Base-by-base conservation (phyloP, 371 early-diverging fungal genomes). In the Mucor racemosus region DNA sequence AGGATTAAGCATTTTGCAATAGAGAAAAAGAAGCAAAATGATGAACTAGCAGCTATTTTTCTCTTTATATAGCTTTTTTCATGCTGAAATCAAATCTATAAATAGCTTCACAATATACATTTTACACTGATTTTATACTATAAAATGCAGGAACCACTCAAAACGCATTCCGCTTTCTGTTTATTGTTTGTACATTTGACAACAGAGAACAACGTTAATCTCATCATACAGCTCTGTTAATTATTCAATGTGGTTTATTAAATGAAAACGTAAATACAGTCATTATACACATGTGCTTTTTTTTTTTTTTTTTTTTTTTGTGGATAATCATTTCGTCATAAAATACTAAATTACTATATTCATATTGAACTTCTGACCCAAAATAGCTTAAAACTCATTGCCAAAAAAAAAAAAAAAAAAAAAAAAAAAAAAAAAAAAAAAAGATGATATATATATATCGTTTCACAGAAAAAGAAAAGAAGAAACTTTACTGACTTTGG, bases 401-500 rank as follows among this genome's bases (percentile, higher is more conserved):
- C 26, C 1, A 26, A 26, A 26, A 26, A 26, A 26, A 26, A n/a
- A 64, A 58, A 58, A 57, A 58, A 35, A 33, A 40, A 46, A 9
- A n/a, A n/a, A n/a, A 26, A 26, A 26, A 26, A 26, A 26, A 26
- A 26, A n/a, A 64, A 58, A 58, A 57, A 58, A 35, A 33, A 40
- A 46, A 9, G 46, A 8, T 46, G 19, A 19, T 46, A 46, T 46
- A 19, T 46, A 9, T 19, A 19, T 46, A 46, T 19, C n/a, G 46
- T 19, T 8, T 46, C 46, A 46, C 46, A 19, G 19, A 46, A 46
- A 7, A 57, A 19, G n/a, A 36, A 57, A 8, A 40, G 5, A 35
- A 35, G n/a, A 53, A 7, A 9, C n/a, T 41, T 63, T 63, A 54
- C 54, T 63, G 55, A 1, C 58, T 58, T 46, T 59, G 64, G n/a